These are phyloP conservation scores for Apiospora koreana DNA, from an alignment of 2,329 filamentous ascomycete species.

Conservation along the genomic window DNA sequence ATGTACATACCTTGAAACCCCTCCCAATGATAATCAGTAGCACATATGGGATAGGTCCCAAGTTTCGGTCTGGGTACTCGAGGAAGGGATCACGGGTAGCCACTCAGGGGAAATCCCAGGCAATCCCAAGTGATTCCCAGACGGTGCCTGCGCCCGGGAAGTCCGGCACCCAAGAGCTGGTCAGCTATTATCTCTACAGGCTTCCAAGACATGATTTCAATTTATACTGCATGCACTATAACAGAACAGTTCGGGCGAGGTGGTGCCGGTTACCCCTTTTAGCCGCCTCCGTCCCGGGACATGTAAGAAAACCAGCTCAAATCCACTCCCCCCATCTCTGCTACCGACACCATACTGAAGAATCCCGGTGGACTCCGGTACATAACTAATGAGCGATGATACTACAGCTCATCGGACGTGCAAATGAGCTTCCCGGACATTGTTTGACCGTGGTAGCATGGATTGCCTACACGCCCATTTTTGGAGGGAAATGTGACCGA, in stretches of 20 bases:
- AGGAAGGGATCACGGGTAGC: no score
- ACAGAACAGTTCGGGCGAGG: not conserved
- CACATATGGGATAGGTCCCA: no score
- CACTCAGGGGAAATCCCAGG: not conserved
- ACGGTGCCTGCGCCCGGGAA: not conserved
- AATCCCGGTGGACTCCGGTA: not conserved
- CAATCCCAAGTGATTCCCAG: not conserved
- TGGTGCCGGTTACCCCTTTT: not conserved
- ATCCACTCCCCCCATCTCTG: slow-evolving; percentile 11
- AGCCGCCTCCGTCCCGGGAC: not conserved
- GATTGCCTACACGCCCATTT: no score
- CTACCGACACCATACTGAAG: not conserved
- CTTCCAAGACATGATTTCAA: not conserved
- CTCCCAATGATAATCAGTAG: no score
- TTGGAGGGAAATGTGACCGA: not conserved
- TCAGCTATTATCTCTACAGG: not conserved
- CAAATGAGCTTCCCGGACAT: not conserved
- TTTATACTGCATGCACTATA: not conserved
- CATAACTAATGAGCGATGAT: not conserved
- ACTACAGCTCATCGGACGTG: not conserved
- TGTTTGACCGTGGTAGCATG: not conserved
- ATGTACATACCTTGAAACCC: no score
- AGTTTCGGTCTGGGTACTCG: no score
- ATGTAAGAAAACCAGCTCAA: slow-evolving; percentile 19
- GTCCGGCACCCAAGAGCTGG: not conserved